A percentile compares a stretch with the other conserved stretches of the same genome.
Evolutionary conservation across 2,329 filamentous ascomycete species (phyloP).

Genomic region (Nannizziopsis arthrosporioides): DNA sequence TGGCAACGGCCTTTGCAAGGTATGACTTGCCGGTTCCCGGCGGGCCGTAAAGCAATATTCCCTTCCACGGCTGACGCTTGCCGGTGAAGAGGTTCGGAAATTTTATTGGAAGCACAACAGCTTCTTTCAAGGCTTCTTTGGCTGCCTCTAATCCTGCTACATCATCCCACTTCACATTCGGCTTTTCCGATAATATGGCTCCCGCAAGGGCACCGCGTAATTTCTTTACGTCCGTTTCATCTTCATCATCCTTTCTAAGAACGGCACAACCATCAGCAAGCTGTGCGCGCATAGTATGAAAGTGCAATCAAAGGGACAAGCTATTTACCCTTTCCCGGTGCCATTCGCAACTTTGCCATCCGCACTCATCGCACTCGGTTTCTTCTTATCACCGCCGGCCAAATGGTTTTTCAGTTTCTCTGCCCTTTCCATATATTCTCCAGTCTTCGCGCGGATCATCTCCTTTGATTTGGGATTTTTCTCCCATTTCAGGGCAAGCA

Average conservation of each 20-base stretch:
- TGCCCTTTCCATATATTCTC: conserved; percentile 95
- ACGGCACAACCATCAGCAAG: conserved; percentile 9
- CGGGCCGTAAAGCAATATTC: conserved; percentile 88
- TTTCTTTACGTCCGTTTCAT: conserved; percentile 88
- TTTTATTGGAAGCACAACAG: conserved; percentile 93
- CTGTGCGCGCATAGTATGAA: neutral
- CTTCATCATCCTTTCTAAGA: conserved; percentile 45
- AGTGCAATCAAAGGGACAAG: conserved; percentile 5
- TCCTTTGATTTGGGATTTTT: conserved; percentile 96
- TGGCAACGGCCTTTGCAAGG: conserved; percentile 91
- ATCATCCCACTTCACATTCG: conserved; percentile 96
- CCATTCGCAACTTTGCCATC: conserved; percentile 42
- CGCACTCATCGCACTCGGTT: conserved; percentile 41
- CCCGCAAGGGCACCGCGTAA: conserved; percentile 79
- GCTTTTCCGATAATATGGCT: conserved; percentile 87
- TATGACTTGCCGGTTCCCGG: conserved; percentile 97
- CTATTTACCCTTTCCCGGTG: conserved; percentile 43
- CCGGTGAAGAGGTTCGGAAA: conserved; percentile 94
- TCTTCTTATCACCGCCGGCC: conserved; percentile 48
- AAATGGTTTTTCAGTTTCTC: conserved; percentile 95
- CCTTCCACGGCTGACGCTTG: conserved; percentile 96
- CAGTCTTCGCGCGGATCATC: conserved; percentile 90
- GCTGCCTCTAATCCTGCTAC: conserved; percentile 87
- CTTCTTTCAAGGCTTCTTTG: conserved; percentile 95
- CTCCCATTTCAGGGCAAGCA: conserved; percentile 98